These are phyloP conservation scores for Xylaria sp. DNA, from an alignment of 495 filamentous ascomycete species.

Conservation along the genomic window DNA sequence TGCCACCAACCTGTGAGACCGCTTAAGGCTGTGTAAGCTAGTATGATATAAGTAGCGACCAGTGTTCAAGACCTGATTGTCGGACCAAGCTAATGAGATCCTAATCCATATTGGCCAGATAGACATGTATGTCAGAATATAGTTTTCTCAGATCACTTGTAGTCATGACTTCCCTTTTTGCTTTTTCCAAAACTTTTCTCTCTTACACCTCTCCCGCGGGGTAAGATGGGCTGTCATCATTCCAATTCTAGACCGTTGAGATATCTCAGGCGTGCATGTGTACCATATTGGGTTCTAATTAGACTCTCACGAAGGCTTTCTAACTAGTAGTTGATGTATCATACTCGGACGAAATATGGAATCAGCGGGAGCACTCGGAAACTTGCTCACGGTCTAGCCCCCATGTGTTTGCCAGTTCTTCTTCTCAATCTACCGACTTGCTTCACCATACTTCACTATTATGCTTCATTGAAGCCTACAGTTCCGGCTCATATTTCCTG, in stretches of 20 bases:
- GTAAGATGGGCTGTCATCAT: constrained; percentile 3
- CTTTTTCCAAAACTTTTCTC: not conserved
- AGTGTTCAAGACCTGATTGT: not conserved
- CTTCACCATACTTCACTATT: not conserved
- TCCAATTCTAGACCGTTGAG: not conserved
- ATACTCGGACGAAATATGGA: not conserved
- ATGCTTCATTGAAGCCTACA: not conserved
- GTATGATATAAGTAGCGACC: constrained; percentile 2
- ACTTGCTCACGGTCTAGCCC: not conserved
- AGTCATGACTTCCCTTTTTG: not conserved
- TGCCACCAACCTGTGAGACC: not conserved
- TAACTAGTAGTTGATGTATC: not conserved
- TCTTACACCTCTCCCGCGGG: not conserved
- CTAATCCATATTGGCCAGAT: not conserved
- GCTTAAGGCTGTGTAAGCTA: not conserved
- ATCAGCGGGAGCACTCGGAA: not conserved
- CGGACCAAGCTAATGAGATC: not conserved
- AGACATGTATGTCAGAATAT: constrained; percentile 25
- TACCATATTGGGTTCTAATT: not conserved
- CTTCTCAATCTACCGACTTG: not conserved
- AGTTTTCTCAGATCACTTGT: constrained; percentile 3
- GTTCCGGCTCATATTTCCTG: not conserved
- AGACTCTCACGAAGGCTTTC: not conserved
- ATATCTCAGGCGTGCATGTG: too few species aligned
- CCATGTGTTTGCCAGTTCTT: not conserved